A percentile compares a stretch with the other conserved stretches of the same genome.
Evolutionary conservation across 305 asterid genomes (phyloP).

Genomic region (Rubia tinctorum): DNA sequence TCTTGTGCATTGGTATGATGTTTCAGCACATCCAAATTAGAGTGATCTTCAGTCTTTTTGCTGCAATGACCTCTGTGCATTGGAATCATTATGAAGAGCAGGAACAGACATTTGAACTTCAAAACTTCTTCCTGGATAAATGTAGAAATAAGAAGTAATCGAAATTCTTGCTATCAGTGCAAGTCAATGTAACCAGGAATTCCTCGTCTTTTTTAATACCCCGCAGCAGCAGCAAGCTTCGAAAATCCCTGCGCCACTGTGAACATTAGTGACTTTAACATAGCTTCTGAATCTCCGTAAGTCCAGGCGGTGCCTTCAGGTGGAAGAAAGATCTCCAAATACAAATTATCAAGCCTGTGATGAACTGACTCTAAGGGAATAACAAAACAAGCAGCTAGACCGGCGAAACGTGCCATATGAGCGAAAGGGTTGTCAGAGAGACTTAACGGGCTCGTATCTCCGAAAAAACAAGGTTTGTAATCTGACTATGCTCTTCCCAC

Average conservation of each 20-base stretch:
- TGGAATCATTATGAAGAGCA: too few relatives aligned
- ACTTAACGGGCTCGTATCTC: not conserved
- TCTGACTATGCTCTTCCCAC: not conserved
- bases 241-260: not conserved
- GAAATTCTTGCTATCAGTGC: not conserved
- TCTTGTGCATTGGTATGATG: not conserved
- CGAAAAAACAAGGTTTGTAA: not conserved
- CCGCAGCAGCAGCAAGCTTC: not conserved
- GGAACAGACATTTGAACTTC: too few relatives aligned
- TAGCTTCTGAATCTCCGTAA: not conserved
- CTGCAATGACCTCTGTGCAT: too few relatives aligned
- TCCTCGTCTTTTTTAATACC: not conserved
- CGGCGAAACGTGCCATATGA: not conserved
- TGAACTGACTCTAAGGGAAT: not conserved
- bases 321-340: conserved; percentile 4
- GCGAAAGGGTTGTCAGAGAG: not conserved
- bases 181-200: not conserved
- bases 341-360: too few relatives aligned
- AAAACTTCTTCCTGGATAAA: too few relatives aligned
- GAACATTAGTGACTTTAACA: not conserved
- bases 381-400: not conserved
- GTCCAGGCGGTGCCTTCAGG: not conserved
- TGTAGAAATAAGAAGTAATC: too few relatives aligned
- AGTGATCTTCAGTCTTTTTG: too few relatives aligned
- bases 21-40: too few relatives aligned